Base-by-base conservation (phyloP, 176 grass and related monocot species). In the Microstegium vimineum region DNA sequence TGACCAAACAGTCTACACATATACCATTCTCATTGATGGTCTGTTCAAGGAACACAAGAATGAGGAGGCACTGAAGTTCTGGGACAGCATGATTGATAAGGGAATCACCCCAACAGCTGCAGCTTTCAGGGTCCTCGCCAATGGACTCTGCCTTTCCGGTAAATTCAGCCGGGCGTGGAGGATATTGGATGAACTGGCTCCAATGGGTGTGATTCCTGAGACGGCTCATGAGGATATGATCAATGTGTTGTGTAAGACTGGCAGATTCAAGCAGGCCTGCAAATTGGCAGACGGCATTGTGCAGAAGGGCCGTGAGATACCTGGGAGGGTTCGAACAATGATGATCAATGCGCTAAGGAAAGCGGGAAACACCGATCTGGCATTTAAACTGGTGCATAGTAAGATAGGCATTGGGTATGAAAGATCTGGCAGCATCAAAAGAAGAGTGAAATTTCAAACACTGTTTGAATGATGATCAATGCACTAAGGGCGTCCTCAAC, bases 301-400 rank as follows among this genome's bases (percentile, higher is more conserved):
- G 30, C 71, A 76, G 30, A 95, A 91, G 82, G 96, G 90, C 3
- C 85, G 93, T 52, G 90, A 98, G 86, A 83, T 93, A 65, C 90
- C 95, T 11, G 92, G 93, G 60, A 91, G 96, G 66, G 87, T 98
- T 74, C 81, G 96, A 56, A 98, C 93, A 0, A 79, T 89, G 71
- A 95, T 98, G 96, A 98, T 98, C 57, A 93, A 93, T 78, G 92
- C 95, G 16, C 84, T 98, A 13, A 87, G 93, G 80, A 95, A 98
- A 87, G 89, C 93, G 3, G 95, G 95, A 66, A 98, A 95, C 83
- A 92, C 87, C 5, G 92, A 98, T 51, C 80, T 98, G 31, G 90
- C 95, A 27, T 64, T 98, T 69, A 95, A 95, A 73, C 51, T 95
- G 32, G 81, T 95, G 60, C 93, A 98, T 46, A 98, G 95, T 74